Conservation (phyloP, 1,284 basidiomycete species). For the Wallemia mellicola region DNA sequence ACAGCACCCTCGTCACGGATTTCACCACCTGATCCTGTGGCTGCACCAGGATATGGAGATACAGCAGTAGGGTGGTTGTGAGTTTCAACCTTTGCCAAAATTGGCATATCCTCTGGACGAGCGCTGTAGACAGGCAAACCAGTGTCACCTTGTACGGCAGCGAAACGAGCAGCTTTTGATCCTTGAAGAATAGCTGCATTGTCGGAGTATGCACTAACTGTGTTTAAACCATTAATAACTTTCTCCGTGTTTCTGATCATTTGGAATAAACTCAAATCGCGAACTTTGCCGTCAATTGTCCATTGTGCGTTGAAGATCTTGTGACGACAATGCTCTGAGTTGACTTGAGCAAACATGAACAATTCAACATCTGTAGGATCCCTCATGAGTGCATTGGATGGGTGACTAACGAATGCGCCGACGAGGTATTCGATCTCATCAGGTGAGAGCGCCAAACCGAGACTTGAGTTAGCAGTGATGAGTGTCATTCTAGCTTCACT, state of each 20-base stretch:
- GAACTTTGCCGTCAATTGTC: slow-evolving; percentile 46
- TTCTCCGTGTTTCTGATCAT: slow-evolving; percentile 97
- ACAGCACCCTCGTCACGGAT: slow-evolving; percentile 95
- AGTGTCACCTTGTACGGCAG: slow-evolving; percentile 21
- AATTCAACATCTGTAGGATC: slow-evolving; percentile 90
- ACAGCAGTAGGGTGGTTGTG: slow-evolving; percentile 98
- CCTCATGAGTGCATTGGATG: slow-evolving; percentile 27
- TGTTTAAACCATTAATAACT: slow-evolving; percentile 30
- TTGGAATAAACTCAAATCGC: slow-evolving; percentile 57
- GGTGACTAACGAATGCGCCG: slow-evolving; percentile 47
- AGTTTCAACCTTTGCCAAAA: slow-evolving; percentile 93
- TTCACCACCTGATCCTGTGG: slow-evolving; percentile 91
- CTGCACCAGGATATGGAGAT: slow-evolving; percentile 87
- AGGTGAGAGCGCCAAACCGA: slow-evolving; percentile 65
- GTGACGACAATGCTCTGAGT: slow-evolving; percentile 97
- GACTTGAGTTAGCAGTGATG: slow-evolving; percentile 41
- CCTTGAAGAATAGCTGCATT: slow-evolving; percentile 88
- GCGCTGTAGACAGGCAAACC: slow-evolving; percentile 24
- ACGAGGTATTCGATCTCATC: slow-evolving; percentile 86
- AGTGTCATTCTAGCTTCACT: slow-evolving; percentile 24
- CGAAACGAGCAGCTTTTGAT: slow-evolving; percentile 39
- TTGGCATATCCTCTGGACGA: slow-evolving; percentile 42
- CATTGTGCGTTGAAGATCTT: slow-evolving; percentile 98
- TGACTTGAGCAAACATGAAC: slow-evolving; percentile 99
- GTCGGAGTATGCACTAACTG: slow-evolving; percentile 90